These are phyloP conservation scores for Tolypocladium ophioglossoides DNA, from an alignment of 2,329 filamentous ascomycete species.

Conservation along the genomic window DNA sequence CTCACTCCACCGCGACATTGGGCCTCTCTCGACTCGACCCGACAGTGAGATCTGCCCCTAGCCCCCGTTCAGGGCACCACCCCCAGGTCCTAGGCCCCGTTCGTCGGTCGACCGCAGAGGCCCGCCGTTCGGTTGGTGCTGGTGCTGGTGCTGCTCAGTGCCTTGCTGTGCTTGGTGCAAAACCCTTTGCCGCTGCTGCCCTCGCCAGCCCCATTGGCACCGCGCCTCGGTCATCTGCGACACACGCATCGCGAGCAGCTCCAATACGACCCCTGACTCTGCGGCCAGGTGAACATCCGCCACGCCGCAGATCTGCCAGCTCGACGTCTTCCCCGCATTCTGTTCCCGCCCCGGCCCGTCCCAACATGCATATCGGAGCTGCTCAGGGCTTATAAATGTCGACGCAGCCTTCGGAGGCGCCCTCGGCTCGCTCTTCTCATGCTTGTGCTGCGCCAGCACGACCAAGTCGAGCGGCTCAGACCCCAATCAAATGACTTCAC, in stretches of 20 bases:
- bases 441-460: constrained; percentile 10
- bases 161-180: not conserved
- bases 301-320: constrained; percentile 3
- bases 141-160: not conserved
- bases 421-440: constrained; percentile 13
- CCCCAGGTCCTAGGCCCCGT: not conserved
- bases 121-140: not conserved
- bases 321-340: constrained; percentile 7
- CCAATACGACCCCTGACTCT: constrained; percentile 1
- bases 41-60: constrained; percentile 4
- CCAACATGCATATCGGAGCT: constrained; percentile 24
- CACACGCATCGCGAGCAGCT: constrained; percentile 1
- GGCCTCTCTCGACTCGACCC: constrained; percentile 4
- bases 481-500: constrained; percentile 11
- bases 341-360: constrained; percentile 14
- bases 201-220: not conserved
- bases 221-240: constrained; percentile 1
- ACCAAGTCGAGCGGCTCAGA: constrained; percentile 15
- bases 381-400: constrained; percentile 26
- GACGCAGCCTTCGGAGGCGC: constrained; percentile 18
- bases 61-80: constrained; percentile 2
- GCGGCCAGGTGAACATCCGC: not conserved
- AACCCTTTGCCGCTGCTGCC: constrained; percentile 1
- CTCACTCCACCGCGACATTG: not conserved
- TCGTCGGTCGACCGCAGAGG: not conserved